Evolutionary conservation across 352 stramenopile species (phyloP), one percentile per base, ranked within the genome.

Genomic region (Phytophthora vignae): DNA sequence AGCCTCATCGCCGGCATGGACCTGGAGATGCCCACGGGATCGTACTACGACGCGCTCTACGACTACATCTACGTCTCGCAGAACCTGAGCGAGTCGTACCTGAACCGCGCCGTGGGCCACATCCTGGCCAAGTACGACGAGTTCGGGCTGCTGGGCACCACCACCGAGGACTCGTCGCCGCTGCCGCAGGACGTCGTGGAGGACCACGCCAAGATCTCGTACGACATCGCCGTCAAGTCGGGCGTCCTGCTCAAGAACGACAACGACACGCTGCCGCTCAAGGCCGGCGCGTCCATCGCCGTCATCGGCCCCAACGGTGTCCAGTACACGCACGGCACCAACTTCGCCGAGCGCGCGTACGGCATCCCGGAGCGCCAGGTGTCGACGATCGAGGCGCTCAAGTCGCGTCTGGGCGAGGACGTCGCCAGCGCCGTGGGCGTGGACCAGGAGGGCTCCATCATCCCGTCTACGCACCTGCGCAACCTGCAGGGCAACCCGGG

Each of bases 61-160:
- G 72, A 78, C 46, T 76, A 78, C 72, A 78, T 76, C 53, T 78
- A 78, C 62, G 62, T 78, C 31, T 72, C 72, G 8, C 54, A 76
- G 36, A 76, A 78, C 49, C 54, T 78, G 38, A 78, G 72, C 62
- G 72, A 78, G 67, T 73, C 72, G 67, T 76, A 78, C 58, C 49
- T 78, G 67, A 64, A 78, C 33, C 72, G 67, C 19, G 72, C 72
- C 8, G 56, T 73, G 29, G 72, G 72, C 11, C 67, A 78, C 61
- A 76, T 78, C 58, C 49, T 78, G 56, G 49, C 57, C 67, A 76
- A 78, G 59, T 78, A 78, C 61, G 72, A 78, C 61, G 72, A 78
- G 59, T 78, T 78, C 49, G 61, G 67, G 1, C 59, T 71, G 46
- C 72, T 78, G 14, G 60, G 59, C 29, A 78, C 72, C 1, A 78